Evolutionary conservation across 345 rosid genomes (phyloP).

Genomic region (Durio zibethinus): DNA sequence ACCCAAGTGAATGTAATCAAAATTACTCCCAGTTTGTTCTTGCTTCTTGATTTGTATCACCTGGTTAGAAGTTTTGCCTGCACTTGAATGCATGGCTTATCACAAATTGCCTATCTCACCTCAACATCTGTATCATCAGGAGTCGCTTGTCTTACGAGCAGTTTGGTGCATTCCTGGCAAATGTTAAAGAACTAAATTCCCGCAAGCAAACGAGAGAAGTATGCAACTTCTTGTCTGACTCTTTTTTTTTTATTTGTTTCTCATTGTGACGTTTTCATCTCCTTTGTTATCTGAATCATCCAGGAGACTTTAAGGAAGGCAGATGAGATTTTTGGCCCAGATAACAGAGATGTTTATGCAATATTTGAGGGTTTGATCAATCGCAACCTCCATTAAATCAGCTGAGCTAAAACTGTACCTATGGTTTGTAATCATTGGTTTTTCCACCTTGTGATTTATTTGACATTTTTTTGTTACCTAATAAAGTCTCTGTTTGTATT

Average conservation of each 20-base stretch:
- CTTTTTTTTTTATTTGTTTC: neutral
- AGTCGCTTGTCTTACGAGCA: slow-evolving; percentile 80
- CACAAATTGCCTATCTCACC: neutral
- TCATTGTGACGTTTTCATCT: neutral
- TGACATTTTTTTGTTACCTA: slow-evolving; percentile 8
- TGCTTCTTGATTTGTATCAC: neutral
- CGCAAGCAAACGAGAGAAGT: slow-evolving; percentile 93
- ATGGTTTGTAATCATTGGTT: neutral
- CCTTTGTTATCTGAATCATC: neutral
- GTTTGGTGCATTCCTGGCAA: slow-evolving; percentile 85
- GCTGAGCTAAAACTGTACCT: neutral
- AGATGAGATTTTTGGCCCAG: slow-evolving; percentile 76
- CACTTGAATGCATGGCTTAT: neutral
- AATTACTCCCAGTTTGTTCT: neutral
- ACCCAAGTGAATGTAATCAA: neutral
- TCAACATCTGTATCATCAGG: slow-evolving; percentile 34
- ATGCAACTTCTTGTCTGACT: neutral
- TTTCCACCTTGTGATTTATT: slow-evolving; percentile 5
- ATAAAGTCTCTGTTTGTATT: neutral
- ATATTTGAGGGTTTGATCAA: slow-evolving; percentile 82
- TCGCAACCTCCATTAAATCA: slow-evolving; percentile 53
- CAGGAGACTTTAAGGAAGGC: slow-evolving; percentile 89
- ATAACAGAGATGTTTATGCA: slow-evolving; percentile 73
- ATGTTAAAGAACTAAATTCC: slow-evolving; percentile 90
- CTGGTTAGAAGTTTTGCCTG: neutral